A percentile compares a stretch with the other conserved stretches of the same genome.
phyloP scores from a whole-genome alignment of 805 yeast genomes.

The Metschnikowia chrysomelidarum region DNA sequence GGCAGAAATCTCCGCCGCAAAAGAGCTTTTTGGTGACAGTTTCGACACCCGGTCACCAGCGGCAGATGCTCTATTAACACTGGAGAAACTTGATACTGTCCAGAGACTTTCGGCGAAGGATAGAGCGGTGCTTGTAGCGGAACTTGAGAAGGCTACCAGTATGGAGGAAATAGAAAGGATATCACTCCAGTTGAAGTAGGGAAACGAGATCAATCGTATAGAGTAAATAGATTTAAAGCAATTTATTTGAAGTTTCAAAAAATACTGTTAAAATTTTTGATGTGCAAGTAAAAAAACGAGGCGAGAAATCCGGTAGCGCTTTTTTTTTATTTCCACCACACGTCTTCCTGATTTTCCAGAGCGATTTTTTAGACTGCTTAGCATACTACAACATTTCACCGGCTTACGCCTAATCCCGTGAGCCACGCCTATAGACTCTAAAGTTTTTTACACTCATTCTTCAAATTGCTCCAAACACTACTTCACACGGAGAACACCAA shows the following conservation, averaged over 20 bases:
- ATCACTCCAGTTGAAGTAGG: constrained; percentile 35
- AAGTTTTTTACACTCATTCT: too few species aligned
- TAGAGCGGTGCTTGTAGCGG: constrained; percentile 46
- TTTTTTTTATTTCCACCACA: too few species aligned
- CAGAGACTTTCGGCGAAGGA: constrained; percentile 55
- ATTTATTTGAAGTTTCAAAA: too few species aligned
- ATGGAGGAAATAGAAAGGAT: constrained; percentile 73
- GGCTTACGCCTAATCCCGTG: too few species aligned
- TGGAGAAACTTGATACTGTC: constrained; percentile 26
- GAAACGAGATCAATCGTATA: too few species aligned
- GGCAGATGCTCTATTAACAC: constrained; percentile 26
- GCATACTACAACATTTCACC: too few species aligned
- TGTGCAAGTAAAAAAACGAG: too few species aligned
- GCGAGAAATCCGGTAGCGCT: too few species aligned
- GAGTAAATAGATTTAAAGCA: too few species aligned
- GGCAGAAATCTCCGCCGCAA: constrained; percentile 49
- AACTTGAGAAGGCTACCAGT: constrained; percentile 61
- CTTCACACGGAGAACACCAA: constrained; percentile 1
- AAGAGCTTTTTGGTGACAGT: constrained; percentile 37
- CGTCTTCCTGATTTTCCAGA: not conserved
- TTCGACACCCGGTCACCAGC: constrained; percentile 25
- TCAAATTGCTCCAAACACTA: not conserved
- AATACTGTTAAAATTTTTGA: too few species aligned
- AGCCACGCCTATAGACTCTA: too few species aligned
- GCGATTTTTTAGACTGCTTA: not conserved